Evolutionary conservation across 1,284 basidiomycete species (phyloP).

Genomic region (Athelia psychrophila): DNA sequence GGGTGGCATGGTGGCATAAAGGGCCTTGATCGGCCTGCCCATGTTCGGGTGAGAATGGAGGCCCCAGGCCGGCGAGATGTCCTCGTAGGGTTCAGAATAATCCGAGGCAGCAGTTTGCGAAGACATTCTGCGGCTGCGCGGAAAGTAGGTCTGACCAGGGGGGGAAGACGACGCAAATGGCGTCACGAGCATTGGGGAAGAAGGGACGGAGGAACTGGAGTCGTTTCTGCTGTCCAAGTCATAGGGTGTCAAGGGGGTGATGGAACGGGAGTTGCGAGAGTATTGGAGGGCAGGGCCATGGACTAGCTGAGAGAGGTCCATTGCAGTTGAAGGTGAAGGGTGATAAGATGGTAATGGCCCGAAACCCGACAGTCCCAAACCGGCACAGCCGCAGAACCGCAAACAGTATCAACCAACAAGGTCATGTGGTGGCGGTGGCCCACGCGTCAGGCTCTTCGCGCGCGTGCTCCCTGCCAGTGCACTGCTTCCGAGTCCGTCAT

Average conservation of each 20-base stretch:
- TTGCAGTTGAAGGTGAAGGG: not conserved
- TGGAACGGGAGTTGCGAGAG: not conserved
- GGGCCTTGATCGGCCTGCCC: slow-evolving; percentile 16
- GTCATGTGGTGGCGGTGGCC: slow-evolving; percentile 9
- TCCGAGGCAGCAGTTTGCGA: not conserved
- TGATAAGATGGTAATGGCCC: not conserved
- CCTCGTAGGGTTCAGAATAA: not conserved
- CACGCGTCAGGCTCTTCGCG: slow-evolving; percentile 10
- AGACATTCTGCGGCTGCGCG: slow-evolving; percentile 30
- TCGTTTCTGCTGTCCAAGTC: not conserved
- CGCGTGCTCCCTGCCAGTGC: too few relatives aligned
- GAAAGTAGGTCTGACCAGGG: slow-evolving; percentile 27
- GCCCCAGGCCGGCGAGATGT: slow-evolving; percentile 2
- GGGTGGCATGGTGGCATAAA: slow-evolving; percentile 13
- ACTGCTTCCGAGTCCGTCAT: too few relatives aligned
- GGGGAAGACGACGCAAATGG: slow-evolving; percentile 24
- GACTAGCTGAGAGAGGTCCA: not conserved
- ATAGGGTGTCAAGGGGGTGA: slow-evolving; percentile 1
- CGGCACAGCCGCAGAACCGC: too few relatives aligned
- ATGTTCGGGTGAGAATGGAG: slow-evolving; percentile 16
- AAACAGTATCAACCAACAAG: not conserved
- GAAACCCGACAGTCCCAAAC: not conserved
- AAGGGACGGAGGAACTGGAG: slow-evolving; percentile 27
- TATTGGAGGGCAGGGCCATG: not conserved
- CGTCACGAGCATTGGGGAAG: slow-evolving; percentile 36